Evolutionary conservation across 1,284 basidiomycete species (phyloP), one percentile per base, ranked within the genome.

Genomic region (Nidula niveotomentosa): DNA sequence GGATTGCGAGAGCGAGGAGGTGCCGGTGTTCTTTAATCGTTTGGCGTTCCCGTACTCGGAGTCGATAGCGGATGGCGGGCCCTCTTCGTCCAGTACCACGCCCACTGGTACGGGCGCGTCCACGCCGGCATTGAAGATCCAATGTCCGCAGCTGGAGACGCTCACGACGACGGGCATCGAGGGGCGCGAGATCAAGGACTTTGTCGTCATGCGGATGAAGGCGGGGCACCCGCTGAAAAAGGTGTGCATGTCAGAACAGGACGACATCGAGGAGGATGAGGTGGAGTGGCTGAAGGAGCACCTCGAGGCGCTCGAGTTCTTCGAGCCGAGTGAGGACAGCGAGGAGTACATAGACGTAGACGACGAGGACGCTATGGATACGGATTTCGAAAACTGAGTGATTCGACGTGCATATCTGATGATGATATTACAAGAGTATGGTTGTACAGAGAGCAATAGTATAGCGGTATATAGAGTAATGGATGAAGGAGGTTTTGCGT

Each of bases 241-340:
- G 45, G 63, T 88, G 51, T 71, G 68, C 36, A 74, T 86, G 68
- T 73, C 78, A 41, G 63, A 71, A 51, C 63, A 69, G 0, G 77
- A 79, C 48, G 61, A 65, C 0, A 36, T 84, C 33, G 56, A 62
- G 0, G 44, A 58, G 0, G 64, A 64, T 10, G 77, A 83, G 6
- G 68, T 73, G 50, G 59, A 61, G 30, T 86, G 81, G 82, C 59
- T 86, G 51, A 72, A 63, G 41, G 66, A 66, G 5, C 69, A 83
- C 56, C 44, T 84, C 52, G 73, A 79, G 53, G 68, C 65, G 34
- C 70, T 86, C 13, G 78, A 76, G 8, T 76, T 72, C 55, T 85
- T 80, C 54, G 76, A 78, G 56, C 73, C 76, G 3, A 72, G 69
- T 10, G 72, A 74, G 56, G 70, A 70, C 13, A 77, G 77, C 56